Evolutionary conservation across 116 monocot genomes (phyloP), one percentile per base, ranked within the genome.

Genomic region (Phalaenopsis hybrid): DNA sequence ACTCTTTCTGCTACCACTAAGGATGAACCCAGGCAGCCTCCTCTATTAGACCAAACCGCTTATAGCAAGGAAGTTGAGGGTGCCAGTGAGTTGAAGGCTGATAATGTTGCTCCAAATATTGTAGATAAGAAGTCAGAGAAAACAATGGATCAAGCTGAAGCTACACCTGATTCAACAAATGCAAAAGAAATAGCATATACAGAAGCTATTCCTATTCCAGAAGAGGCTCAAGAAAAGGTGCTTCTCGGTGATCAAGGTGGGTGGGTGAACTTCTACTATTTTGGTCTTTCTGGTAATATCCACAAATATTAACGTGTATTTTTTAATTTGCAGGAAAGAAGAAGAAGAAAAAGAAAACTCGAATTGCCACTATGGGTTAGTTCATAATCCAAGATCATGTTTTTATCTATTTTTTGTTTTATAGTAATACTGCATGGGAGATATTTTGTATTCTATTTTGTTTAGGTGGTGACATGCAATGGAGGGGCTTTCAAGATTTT

Each of bases 261-360:
- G 49, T 76, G 34, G 63, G 63, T 63, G 63, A 51, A 7, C 21
- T 16, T 70, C 37, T 67, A 44, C 12, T 63, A 57, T 78, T 61
- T 5, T 37, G 31, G n/a, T 46, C 4, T 9, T 59, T 8, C 25
- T 67, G 45, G 21, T 18, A 55, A 67, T 83, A 28, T 80, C 11
- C 12, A 41, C 41, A 48, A 28, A 4, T 34, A 70, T 37, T 70
- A 70, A 37, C 34, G 34, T 34, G 11, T 28, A 10, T 70, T 11
- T 15, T 75, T 46, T 46, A 44, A 75, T 51, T 84, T 79, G 65
- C 87, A 91, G 95, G 84, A 78, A 95, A 93, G 85, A 95, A 92
- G 85, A 99, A 98, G 82, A 98, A 95, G 79, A 99, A 99, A 88
- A 99, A 93, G 58, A 99, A 95, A 83, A 18, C 61, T 33, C 87